phyloP scores from a whole-genome alignment of 225 moss, liverwort and hornwort species.

The Sphagnum contortum region DNA sequence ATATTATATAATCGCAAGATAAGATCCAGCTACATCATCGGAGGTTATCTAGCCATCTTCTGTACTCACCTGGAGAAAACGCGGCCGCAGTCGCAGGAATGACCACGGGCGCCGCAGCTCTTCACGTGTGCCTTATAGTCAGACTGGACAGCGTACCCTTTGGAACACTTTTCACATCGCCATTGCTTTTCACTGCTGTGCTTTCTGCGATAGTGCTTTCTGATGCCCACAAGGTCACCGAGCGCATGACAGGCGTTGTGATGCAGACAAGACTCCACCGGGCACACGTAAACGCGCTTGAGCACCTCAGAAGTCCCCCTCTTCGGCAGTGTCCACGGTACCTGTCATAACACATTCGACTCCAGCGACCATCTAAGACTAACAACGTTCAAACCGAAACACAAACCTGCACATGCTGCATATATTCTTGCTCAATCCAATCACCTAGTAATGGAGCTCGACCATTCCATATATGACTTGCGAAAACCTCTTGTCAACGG shows the following conservation, averaged over 20 bases:
- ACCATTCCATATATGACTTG: not conserved
- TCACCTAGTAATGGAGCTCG: not conserved
- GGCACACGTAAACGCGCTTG: constrained; percentile 73
- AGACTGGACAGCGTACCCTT: constrained; percentile 82
- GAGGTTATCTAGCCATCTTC: not conserved
- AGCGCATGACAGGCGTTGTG: constrained; percentile 69
- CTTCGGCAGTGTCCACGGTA: constrained; percentile 75
- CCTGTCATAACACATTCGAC: constrained; percentile 12
- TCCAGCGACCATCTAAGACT: not conserved
- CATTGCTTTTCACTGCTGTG: constrained; percentile 79
- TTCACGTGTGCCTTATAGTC: constrained; percentile 79
- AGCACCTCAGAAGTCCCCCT: constrained; percentile 40
- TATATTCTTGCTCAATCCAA: no score
- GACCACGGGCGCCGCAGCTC: constrained; percentile 73
- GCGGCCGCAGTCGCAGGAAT: constrained; percentile 78
- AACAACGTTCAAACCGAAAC: no score
- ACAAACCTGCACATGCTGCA: no score
- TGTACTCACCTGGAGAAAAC: constrained; percentile 60
- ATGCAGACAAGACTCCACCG: constrained; percentile 72
- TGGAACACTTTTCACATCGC: constrained; percentile 72
- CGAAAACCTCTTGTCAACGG: not conserved
- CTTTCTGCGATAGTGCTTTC: constrained; percentile 70
- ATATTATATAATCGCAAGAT: no score
- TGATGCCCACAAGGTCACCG: constrained; percentile 71
- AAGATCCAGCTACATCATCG: not conserved